phyloP scores from a whole-genome alignment of 805 yeast species.

The Tetrapisispora nanseiensis region DNA sequence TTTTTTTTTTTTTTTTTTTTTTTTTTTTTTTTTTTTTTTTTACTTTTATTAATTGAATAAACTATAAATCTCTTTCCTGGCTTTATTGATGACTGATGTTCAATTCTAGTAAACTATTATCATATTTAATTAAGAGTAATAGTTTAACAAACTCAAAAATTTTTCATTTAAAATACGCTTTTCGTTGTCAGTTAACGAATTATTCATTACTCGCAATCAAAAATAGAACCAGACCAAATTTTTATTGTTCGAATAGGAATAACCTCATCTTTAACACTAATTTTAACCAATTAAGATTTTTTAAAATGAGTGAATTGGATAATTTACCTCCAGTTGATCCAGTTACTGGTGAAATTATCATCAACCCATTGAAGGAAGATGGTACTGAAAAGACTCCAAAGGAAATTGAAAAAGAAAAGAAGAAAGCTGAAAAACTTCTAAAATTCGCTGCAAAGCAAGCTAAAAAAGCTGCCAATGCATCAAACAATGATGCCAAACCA shows the following conservation, averaged over 20 bases:
- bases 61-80: background rate
- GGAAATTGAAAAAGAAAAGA: constrained; percentile 76
- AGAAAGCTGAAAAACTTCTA: constrained; percentile 81
- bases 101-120: background rate
- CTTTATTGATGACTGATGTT: background rate
- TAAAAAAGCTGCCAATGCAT: constrained; percentile 41
- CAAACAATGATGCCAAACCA: constrained; percentile 53
- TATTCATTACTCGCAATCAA: background rate
- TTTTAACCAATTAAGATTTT: constrained; percentile 8
- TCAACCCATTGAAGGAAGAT: constrained; percentile 31
- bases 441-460: constrained; percentile 77
- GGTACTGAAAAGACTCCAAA: constrained; percentile 59
- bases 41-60: background rate
- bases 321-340: constrained; percentile 30
- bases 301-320: constrained; percentile 25
- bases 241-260: background rate
- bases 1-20: background rate
- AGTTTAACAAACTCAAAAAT: background rate
- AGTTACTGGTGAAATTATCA: constrained; percentile 29
- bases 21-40: background rate
- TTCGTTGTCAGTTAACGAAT: background rate
- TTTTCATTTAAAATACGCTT: background rate
- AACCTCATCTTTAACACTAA: background rate
- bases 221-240: background rate
- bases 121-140: background rate